Percentiles rank a stretch among this genome's conserved stretches.
These are phyloP conservation scores for Schizothecium vesticola DNA, from an alignment of 495 filamentous ascomycete genomes.

Conservation along the genomic window DNA sequence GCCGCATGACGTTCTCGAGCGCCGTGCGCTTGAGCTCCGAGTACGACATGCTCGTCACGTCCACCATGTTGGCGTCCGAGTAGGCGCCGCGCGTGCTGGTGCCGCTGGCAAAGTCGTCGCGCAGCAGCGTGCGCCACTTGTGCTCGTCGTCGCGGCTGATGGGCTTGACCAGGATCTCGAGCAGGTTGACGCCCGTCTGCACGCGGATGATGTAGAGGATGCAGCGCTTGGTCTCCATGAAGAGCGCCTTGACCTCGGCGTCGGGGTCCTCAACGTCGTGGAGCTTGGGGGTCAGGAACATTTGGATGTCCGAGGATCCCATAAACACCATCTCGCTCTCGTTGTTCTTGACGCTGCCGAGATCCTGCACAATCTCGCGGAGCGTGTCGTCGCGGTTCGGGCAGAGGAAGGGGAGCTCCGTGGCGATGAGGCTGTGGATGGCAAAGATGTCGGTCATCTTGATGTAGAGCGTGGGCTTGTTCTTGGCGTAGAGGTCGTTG, in stretches of 20 bases:
- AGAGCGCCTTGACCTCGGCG: constrained; percentile 80
- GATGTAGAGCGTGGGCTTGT: constrained; percentile 94
- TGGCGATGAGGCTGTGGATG: constrained; percentile 81
- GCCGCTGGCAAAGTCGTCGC: constrained; percentile 70
- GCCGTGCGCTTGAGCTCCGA: constrained; percentile 86
- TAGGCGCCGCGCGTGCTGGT: constrained; percentile 76
- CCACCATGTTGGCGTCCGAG: constrained; percentile 82
- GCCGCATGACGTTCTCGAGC: constrained; percentile 85
- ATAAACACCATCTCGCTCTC: constrained; percentile 87
- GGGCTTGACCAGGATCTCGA: constrained; percentile 91
- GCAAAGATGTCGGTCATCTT: constrained; percentile 98
- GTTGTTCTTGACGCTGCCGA: constrained; percentile 92
- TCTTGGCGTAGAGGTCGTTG: constrained; percentile 93
- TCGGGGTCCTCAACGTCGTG: constrained; percentile 91
- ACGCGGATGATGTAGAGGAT: constrained; percentile 97
- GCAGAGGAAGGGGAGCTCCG: constrained; percentile 70
- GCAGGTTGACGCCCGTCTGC: constrained; percentile 82
- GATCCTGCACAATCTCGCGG: constrained; percentile 83
- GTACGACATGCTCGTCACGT: constrained; percentile 87
- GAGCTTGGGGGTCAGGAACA: constrained; percentile 86
- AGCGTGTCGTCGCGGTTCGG: constrained; percentile 79
- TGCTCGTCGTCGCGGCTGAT: constrained; percentile 83
- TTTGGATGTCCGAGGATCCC: constrained; percentile 81
- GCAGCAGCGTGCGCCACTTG: constrained; percentile 75
- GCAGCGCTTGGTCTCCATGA: constrained; percentile 97